These are phyloP conservation scores for Pichia sp. DNA, from an alignment of 1,139 yeast genomes.

Conservation along the genomic window DNA sequence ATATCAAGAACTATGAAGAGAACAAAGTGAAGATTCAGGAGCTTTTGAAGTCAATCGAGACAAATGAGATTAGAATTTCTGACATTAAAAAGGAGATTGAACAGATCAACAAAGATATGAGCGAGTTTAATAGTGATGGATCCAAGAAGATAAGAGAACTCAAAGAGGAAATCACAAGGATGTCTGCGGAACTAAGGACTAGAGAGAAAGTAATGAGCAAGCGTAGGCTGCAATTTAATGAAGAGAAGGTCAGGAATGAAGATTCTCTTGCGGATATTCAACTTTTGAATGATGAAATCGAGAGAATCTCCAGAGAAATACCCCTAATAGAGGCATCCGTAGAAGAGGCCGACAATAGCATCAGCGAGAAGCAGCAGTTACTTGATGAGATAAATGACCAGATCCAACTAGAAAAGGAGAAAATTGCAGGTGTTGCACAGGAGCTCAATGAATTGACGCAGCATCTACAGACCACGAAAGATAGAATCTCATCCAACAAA, in stretches of 20 bases:
- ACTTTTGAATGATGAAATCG: conserved; percentile 46
- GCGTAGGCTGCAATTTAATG: conserved; percentile 52
- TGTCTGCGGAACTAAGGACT: conserved; percentile 33
- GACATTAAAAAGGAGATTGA: conserved; percentile 35
- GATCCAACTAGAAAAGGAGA: conserved; percentile 57
- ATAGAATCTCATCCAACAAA: conserved; percentile 35
- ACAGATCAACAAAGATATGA: conserved; percentile 66
- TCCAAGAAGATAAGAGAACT: conserved; percentile 72
- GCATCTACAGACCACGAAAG: conserved; percentile 46
- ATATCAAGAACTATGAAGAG: conserved; percentile 40
- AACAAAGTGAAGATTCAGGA: conserved; percentile 43
- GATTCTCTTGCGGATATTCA: conserved; percentile 56
- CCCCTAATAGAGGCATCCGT: conserved; percentile 26
- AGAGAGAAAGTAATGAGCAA: conserved; percentile 39
- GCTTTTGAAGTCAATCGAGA: conserved; percentile 30
- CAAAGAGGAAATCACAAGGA: conserved; percentile 42
- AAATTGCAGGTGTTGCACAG: conserved; percentile 64
- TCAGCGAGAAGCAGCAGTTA: conserved; percentile 27
- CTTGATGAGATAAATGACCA: conserved; percentile 35
- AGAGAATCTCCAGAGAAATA: conserved; percentile 35
- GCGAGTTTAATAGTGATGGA: conserved; percentile 74
- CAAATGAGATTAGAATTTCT: conserved; percentile 20
- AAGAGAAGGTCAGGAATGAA: conserved; percentile 63
- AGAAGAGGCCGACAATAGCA: conserved; percentile 33
- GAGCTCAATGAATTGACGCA: conserved; percentile 62